phyloP scores from a whole-genome alignment of 768 basidiomycete species.

The Cystobasidium tubakii region DNA sequence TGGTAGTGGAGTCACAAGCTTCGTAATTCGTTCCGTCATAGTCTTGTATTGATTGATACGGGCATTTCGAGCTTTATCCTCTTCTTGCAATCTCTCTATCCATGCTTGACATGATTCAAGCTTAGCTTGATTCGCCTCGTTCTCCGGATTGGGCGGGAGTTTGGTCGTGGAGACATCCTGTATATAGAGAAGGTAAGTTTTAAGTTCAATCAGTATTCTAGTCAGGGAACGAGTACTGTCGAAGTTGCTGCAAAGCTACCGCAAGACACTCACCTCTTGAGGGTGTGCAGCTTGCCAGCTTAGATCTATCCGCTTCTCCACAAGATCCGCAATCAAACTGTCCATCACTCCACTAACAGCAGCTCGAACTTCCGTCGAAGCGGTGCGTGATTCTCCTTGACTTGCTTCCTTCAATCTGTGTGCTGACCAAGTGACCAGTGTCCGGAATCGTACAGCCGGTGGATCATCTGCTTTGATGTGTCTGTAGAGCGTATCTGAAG shows the following conservation, averaged over 20 bases:
- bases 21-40: constrained; percentile 13
- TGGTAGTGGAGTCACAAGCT: constrained; percentile 4
- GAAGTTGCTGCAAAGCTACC: not conserved
- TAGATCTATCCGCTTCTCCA: constrained; percentile 31
- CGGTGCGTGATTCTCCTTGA: not conserved
- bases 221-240: no score
- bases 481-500: not conserved
- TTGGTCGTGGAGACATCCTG: not conserved
- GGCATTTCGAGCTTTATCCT: constrained; percentile 27
- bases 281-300: constrained; percentile 19
- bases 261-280: constrained; percentile 12
- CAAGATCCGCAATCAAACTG: constrained; percentile 12
- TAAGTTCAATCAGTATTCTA: not conserved
- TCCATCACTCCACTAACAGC: constrained; percentile 9
- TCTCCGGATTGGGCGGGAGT: constrained; percentile 30
- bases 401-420: constrained; percentile 20
- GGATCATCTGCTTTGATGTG: constrained; percentile 26
- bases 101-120: constrained; percentile 21
- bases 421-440: constrained; percentile 32
- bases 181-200: not conserved
- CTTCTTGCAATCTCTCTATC: constrained; percentile 1
- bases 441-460: constrained; percentile 31
- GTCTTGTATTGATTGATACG: constrained; percentile 32
- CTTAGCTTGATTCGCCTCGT: constrained; percentile 27
- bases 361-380: constrained; percentile 1